Evolutionary conservation across 176 grass and related monocot species (phyloP), one percentile per base, ranked within the genome.

Genomic region (Melocanna baccifera): DNA sequence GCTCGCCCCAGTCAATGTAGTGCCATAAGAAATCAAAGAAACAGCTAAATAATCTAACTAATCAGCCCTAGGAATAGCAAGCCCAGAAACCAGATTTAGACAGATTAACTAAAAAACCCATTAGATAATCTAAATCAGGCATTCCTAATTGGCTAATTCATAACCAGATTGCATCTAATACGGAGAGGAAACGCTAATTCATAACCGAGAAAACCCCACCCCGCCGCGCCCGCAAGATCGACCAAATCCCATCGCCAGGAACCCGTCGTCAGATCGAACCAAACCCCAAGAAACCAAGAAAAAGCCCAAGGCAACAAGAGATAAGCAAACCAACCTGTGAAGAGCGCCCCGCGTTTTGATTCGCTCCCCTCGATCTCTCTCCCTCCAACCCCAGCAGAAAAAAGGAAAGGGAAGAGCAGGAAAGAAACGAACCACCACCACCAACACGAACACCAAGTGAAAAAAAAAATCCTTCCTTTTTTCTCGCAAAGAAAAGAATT

Each of bases 191-290:
- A 3, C 13, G 23, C 12, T 28, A 62, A 28, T 25, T 34, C 34
- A 9, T 9, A 69, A 20, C 10, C 7, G 13, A 26, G 45, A 65
- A 63, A 22, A 47, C 19, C 75, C 26, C 56, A 50, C 28, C 46
- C 12, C 26, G 30, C 72, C 40, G 42, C 50, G 5, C 28, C 11
- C 13, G 58, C 87, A 46, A 85, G 76, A 89, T 81, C 82, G 81
- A 89, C 63, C 76, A 3, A 75, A 81, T 41, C 39, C 48, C 71
- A 37, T 72, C 63, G n/a, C 46, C 82, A 57, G 71, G 47, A 56
- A 67, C 37, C 22, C 39, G 26, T 19, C 70, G 11, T 42, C 73
- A 78, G 86, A 89, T 89, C 87, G 70, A 36, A 55, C 67, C 66
- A 13, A 50, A 12, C 42, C 43, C 14, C 20, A 47, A 32, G 46